Evolutionary conservation across 192 early-diverging fungal species (phyloP).

Genomic region (Coemansia sp.): DNA sequence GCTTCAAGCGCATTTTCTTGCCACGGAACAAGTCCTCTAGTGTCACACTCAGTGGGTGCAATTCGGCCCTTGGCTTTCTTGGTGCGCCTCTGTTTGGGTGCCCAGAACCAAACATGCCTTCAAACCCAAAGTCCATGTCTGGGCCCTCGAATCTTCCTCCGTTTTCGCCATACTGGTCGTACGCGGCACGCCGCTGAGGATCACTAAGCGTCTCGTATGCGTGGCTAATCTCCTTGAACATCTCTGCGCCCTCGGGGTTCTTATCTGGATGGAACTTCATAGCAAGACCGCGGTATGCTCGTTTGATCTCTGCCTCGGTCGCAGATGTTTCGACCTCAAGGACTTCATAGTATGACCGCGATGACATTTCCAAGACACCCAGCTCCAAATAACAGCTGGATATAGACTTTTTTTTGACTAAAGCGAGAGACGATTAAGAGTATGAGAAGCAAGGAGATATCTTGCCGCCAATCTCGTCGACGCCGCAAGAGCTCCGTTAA

Average conservation of each 20-base stretch:
- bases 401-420: not conserved
- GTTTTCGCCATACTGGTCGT: conserved; percentile 72
- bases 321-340: conserved; percentile 49
- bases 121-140: conserved; percentile 32
- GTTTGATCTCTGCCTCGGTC: conserved; percentile 54
- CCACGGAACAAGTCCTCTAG: conserved; percentile 78
- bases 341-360: conserved; percentile 52
- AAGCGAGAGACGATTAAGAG: not conserved
- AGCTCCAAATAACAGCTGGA: not conserved
- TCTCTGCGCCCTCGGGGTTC: conserved; percentile 74
- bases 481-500: conserved; percentile 2
- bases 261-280: conserved; percentile 66
- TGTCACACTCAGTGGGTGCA: conserved; percentile 60
- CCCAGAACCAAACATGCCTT: conserved; percentile 19
- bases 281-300: conserved; percentile 63
- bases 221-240: conserved; percentile 84
- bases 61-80: conserved; percentile 21
- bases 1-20: conserved; percentile 67
- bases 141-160: conserved; percentile 21
- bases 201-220: conserved; percentile 83
- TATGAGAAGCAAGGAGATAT: not conserved
- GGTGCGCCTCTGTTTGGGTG: not conserved
- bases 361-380: conserved; percentile 28
- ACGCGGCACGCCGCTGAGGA: conserved; percentile 64
- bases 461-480: not conserved